Percentiles rank a stretch among this genome's conserved stretches.
phyloP scores from a whole-genome alignment of 2,329 filamentous ascomycete species.

The Aaosphaeria arxii region DNA sequence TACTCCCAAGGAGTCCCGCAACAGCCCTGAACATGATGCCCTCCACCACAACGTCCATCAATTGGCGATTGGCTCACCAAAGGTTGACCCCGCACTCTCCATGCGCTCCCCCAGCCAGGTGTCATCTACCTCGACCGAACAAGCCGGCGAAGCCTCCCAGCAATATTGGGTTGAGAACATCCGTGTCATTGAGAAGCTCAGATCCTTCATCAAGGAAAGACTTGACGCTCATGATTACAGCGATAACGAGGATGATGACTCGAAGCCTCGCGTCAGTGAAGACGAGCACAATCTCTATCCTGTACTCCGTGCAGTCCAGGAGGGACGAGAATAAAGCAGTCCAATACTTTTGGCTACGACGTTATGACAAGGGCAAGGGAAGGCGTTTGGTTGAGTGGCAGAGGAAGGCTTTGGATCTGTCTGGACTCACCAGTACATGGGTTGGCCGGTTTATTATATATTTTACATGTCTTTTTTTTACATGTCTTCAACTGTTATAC shows the following conservation, averaged over 20 bases:
- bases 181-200: constrained; percentile 60
- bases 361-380: neutral
- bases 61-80: constrained; percentile 38
- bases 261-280: constrained; percentile 30
- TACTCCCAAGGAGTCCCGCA: constrained; percentile 25
- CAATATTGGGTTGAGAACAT: constrained; percentile 63
- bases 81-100: constrained; percentile 37
- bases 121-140: constrained; percentile 34
- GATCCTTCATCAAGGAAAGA: constrained; percentile 55
- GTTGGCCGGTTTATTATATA: no score
- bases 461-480: no score
- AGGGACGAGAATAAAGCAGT: constrained; percentile 30
- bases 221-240: constrained; percentile 53
- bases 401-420: no score
- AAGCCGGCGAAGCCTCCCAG: constrained; percentile 37
- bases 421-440: no score
- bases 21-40: constrained; percentile 32
- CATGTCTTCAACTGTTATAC: no score
- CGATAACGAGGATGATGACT: constrained; percentile 30
- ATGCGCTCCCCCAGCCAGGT: constrained; percentile 37
- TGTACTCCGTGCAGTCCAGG: constrained; percentile 39
- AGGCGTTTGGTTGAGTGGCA: neutral
- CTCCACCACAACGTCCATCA: constrained; percentile 38
- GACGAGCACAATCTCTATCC: constrained; percentile 41
- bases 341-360: constrained; percentile 3